Percentiles rank a stretch among this genome's conserved stretches.
These are phyloP conservation scores for Boletus sp. DNA, from an alignment of 768 basidiomycete species.

Conservation along the genomic window DNA sequence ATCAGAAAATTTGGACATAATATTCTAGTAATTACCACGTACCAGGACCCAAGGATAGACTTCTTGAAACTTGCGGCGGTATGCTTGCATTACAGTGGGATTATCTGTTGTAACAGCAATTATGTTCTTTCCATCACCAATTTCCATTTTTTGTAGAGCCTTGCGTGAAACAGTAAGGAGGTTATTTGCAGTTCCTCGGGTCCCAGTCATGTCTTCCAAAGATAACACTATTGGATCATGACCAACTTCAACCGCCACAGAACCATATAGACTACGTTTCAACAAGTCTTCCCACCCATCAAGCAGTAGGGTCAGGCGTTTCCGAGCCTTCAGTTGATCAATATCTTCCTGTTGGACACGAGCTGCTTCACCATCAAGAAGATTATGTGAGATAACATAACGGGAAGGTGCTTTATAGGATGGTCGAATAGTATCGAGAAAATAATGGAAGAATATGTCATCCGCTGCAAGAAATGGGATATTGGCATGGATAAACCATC, in stretches of 20 bases:
- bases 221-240: slow-evolving; percentile 24
- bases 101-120: slow-evolving; percentile 32
- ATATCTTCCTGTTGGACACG: slow-evolving; percentile 22
- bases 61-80: slow-evolving; percentile 10
- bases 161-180: slow-evolving; percentile 16
- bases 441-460: slow-evolving; percentile 20
- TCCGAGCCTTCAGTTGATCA: slow-evolving; percentile 5
- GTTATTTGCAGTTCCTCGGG: slow-evolving; percentile 7
- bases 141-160: slow-evolving; percentile 20
- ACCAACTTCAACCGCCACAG: slow-evolving; percentile 23
- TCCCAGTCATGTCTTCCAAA: slow-evolving; percentile 29
- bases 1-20: not conserved
- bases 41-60: not conserved
- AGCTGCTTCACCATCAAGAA: slow-evolving; percentile 24
- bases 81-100: slow-evolving; percentile 30
- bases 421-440: slow-evolving; percentile 23
- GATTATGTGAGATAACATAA: slow-evolving; percentile 25
- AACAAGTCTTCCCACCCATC: slow-evolving; percentile 35
- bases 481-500: slow-evolving; percentile 25
- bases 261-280: slow-evolving; percentile 28
- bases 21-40: not conserved
- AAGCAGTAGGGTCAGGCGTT: slow-evolving; percentile 25
- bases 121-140: slow-evolving; percentile 16
- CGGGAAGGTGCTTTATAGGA: slow-evolving; percentile 21
- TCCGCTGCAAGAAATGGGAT: slow-evolving; percentile 20